These are phyloP conservation scores for Alternaria brassicicola DNA, from an alignment of 2,329 filamentous ascomycete species.

Conservation along the genomic window DNA sequence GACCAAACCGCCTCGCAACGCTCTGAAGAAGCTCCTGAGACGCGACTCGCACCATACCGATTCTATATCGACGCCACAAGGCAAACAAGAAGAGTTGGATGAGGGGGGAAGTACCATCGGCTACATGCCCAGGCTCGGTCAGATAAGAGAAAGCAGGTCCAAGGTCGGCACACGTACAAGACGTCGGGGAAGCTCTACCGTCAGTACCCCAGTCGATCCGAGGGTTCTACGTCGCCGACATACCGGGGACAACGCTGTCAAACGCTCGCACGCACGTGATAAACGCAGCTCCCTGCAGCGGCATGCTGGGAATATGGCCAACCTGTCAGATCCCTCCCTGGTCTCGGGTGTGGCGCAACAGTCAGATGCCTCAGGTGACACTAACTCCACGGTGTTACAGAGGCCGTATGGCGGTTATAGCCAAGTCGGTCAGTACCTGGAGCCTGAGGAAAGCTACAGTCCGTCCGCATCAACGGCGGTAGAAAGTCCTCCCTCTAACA, in stretches of 20 bases:
- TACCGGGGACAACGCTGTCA: conserved; percentile 29
- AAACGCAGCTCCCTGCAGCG: conserved; percentile 44
- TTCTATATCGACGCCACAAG: conserved; percentile 13
- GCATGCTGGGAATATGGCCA: conserved; percentile 35
- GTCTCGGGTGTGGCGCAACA: conserved; percentile 51
- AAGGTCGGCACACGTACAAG: conserved; percentile 35
- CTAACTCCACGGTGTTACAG: conserved; percentile 55
- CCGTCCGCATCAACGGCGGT: conserved; percentile 21
- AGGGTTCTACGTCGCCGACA: conserved; percentile 26
- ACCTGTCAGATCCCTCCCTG: conserved; percentile 50
- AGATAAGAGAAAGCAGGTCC: conserved; percentile 50
- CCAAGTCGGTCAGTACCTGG: conserved; percentile 30
- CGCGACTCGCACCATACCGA: conserved; percentile 24
- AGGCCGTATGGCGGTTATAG: conserved; percentile 49
- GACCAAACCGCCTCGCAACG: conserved; percentile 25
- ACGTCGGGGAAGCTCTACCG: conserved; percentile 30
- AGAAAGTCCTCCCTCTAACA: conserved; percentile 14
- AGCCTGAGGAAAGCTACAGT: conserved; percentile 17
- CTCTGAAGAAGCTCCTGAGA: conserved; percentile 30
- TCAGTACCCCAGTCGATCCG: conserved; percentile 24
- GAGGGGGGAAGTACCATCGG: conserved; percentile 28
- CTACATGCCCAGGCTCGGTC: conserved; percentile 50
- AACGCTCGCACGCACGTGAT: conserved; percentile 38
- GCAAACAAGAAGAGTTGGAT: conserved; percentile 22
- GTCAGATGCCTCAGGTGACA: conserved; percentile 52